Base-by-base conservation (phyloP, 2,329 filamentous ascomycete species). In the Exophiala aquamarina region DNA sequence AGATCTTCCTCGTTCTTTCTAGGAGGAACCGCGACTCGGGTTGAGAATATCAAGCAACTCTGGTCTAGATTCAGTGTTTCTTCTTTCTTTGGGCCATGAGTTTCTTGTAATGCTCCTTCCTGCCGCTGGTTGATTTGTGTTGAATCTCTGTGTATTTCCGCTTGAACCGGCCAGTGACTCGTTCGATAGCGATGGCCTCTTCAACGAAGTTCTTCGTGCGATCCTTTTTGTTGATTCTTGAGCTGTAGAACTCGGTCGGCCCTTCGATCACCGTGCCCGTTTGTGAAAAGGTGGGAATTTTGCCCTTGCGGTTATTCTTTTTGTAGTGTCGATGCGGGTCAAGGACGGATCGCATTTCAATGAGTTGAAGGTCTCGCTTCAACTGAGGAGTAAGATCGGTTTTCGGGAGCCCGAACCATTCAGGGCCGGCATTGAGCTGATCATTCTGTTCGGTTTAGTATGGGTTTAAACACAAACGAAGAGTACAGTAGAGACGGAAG, bases 241-340 rank as follows among this genome's bases (percentile, higher is more conserved):
- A 80, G 62, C 79, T 91, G 73, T 84, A 89, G 70, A 85, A 95
- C 63, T 97, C 92, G 1, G 89, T 91, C 1, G 90, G 84, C 1
- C 91, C 91, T 61, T 94, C 86, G 46, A 96, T 79, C 50, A 98
- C 82, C 4, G 88, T 92, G 47, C 92, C 93, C 20, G 95, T 82
- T 61, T 95, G 89, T 15, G 87, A 94, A 64, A 87, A 97, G 52
- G 89, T 83, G 1, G 93, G 93, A 1, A 86, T 70, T 51, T 81
- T 74, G 49, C 79, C 76, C 63, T 86, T 90, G n/a, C 55, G 46
- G 45, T 82, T 78, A 41, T 73, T 79, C 68, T 96, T 97, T 66
- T 92, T 94, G 75, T 95, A 95, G 62, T 92, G 87, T 40, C 87
- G 78, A 65, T 97, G 92, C 1, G 90, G 84, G 57, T 97, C 92